These are phyloP conservation scores for Salvia hispanica DNA, from an alignment of 257 asterid species.

Conservation along the genomic window DNA sequence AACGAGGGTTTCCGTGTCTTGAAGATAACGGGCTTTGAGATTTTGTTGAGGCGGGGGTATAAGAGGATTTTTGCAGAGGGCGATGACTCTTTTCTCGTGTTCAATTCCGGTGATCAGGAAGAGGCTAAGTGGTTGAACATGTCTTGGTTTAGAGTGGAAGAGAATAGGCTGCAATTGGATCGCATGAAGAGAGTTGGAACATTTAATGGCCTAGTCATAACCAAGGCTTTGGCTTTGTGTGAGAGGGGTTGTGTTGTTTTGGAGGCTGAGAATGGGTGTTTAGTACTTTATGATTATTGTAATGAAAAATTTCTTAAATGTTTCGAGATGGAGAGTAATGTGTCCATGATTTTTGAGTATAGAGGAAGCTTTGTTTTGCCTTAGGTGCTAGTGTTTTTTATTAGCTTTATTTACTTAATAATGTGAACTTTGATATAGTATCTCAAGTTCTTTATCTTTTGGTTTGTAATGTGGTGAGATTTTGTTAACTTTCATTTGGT, in stretches of 20 bases:
- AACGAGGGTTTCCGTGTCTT: background rate
- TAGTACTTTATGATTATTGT: no score
- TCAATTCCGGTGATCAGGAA: background rate
- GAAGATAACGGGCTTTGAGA: background rate
- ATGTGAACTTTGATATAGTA: no score
- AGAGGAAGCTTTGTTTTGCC: no score
- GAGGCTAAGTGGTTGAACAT: background rate
- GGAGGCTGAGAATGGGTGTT: no score
- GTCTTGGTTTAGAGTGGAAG: background rate
- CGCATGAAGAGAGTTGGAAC: background rate
- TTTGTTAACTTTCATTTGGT: no score
- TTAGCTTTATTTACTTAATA: no score
- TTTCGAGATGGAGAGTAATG: no score
- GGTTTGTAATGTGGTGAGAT: no score
- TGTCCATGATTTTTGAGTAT: no score
- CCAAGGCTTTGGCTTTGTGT: background rate
- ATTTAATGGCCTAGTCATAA: background rate
- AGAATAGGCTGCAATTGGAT: background rate
- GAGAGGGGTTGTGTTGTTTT: background rate
- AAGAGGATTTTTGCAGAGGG: background rate
- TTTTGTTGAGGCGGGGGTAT: background rate
- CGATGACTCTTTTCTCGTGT: background rate
- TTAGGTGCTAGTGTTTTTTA: no score
- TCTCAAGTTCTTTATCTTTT: no score
- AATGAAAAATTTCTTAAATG: no score